Base-by-base conservation (phyloP, 768 basidiomycete species). In the Collybia nuda region DNA sequence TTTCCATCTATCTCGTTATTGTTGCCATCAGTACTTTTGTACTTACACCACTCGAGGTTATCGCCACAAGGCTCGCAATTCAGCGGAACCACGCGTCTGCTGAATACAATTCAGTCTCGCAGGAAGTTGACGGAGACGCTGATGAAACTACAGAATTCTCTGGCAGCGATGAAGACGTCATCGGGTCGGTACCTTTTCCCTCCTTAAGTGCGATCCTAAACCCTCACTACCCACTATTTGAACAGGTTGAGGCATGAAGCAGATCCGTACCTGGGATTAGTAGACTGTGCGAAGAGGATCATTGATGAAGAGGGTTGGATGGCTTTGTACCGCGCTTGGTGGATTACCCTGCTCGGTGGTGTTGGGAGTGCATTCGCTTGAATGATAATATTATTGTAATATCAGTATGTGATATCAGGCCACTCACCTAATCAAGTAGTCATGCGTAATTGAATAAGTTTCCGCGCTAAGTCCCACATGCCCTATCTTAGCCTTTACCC, bases 261-360 rank as follows among this genome's bases (percentile, higher is more conserved):
- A 38, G 88, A 93, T 58, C 90, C 92, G 23, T 93, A 93, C 61
- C 62, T 77, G 29, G 85, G 91, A 6, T 65, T 93, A 26, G 64
- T 80, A 6, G 88, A 93, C 62, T 92, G 90, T 52, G 83, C 75
- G 9, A 88, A 87, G 67, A 77, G 82, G 55, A 90, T 93, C 28
- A 62, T 87, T 11, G 77, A 86, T 28, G 91, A 94, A 65, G 92
- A 94, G 64, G 92, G 92, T 1, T 79, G 78, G 70, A 63, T 65
- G 56, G 77, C 88, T 0, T 64, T 94, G 47, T 91, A 89, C 62
- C 84, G 90, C 28, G 91, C 85, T 4, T 93, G 90, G 90, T 93
- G 90, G 91, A 62, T 91, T 44, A 90, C 87, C 3, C 71, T 88
- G 65, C 56, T 90, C 36, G 85, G 81, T 23, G 79, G 80, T 36